Conservation (phyloP, 2,329 filamentous ascomycete species). For the Trichoderma gracile region DNA sequence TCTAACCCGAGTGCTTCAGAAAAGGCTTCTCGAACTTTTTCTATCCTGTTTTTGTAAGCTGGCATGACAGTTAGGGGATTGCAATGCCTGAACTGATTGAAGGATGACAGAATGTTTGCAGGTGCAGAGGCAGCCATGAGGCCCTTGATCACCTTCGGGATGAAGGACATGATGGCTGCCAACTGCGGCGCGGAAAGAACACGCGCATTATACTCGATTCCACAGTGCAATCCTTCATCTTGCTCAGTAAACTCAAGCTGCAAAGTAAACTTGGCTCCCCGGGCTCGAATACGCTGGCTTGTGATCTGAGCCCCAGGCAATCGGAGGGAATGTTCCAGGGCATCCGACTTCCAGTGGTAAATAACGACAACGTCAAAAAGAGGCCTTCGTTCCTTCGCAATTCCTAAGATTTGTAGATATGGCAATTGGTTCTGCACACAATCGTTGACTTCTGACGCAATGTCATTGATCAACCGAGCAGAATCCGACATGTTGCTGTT, state of each 20-base stretch:
- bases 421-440: background rate
- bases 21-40: background rate
- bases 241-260: conserved; percentile 12
- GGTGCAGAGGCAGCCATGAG: background rate
- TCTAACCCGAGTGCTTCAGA: background rate
- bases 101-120: background rate
- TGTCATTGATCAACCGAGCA: background rate
- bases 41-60: background rate
- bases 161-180: conserved; percentile 1
- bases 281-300: background rate
- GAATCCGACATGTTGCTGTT: background rate
- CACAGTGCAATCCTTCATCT: background rate
- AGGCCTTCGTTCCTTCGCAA: background rate
- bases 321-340: conserved; percentile 1
- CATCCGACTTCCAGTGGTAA: conserved; percentile 12
- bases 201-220: background rate
- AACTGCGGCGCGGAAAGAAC: background rate
- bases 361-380: conserved; percentile 5
- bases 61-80: background rate
- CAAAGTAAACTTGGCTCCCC: conserved; percentile 3
- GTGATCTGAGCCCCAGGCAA: background rate
- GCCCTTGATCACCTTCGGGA: background rate
- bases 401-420: background rate
- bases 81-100: background rate
- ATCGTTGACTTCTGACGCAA: background rate